Evolutionary conservation across 352 stramenopile genomes (phyloP).

Genomic region (Pythium dissotocum): DNA sequence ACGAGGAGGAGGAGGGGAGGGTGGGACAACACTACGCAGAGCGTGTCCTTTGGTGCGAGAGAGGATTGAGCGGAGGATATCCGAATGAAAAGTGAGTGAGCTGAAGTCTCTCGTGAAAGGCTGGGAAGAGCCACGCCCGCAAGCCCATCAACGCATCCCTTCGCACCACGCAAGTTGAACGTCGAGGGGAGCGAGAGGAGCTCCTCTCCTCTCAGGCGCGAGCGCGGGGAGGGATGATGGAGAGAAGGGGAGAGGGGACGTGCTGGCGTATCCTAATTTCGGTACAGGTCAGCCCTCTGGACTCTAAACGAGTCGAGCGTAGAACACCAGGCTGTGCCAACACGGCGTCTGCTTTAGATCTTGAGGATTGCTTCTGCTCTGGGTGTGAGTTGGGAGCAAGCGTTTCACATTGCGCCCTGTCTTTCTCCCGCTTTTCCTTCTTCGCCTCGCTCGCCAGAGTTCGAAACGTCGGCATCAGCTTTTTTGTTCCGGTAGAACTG

Average conservation of each 20-base stretch:
- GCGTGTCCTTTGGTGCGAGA: conserved; percentile 29
- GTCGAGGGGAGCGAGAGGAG: conserved; percentile 11
- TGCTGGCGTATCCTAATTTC: not conserved
- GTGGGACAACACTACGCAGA: not conserved
- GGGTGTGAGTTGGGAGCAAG: conserved; percentile 4
- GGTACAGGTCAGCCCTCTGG: not conserved
- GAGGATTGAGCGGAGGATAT: conserved; percentile 13
- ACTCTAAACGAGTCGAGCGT: not conserved
- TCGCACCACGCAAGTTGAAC: conserved; percentile 27
- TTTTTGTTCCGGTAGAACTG: conserved; percentile 15
- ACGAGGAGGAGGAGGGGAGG: not conserved
- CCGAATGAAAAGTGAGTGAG: conserved; percentile 31
- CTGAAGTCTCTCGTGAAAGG: conserved; percentile 26
- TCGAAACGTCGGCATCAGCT: conserved; percentile 31
- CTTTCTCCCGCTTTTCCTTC: conserved; percentile 12
- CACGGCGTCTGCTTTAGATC: conserved; percentile 6
- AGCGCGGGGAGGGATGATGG: not conserved
- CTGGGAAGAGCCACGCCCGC: conserved; percentile 28
- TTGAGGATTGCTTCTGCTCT: conserved; percentile 8
- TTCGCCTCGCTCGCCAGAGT: not conserved
- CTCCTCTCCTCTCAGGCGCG: conserved; percentile 7
- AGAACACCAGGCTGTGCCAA: not conserved
- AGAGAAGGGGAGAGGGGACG: conserved; percentile 10
- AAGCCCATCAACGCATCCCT: conserved; percentile 32
- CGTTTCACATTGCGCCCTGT: conserved; percentile 20